phyloP scores from a whole-genome alignment of 176 grass and related monocot species.

The Olyra latifolia region DNA sequence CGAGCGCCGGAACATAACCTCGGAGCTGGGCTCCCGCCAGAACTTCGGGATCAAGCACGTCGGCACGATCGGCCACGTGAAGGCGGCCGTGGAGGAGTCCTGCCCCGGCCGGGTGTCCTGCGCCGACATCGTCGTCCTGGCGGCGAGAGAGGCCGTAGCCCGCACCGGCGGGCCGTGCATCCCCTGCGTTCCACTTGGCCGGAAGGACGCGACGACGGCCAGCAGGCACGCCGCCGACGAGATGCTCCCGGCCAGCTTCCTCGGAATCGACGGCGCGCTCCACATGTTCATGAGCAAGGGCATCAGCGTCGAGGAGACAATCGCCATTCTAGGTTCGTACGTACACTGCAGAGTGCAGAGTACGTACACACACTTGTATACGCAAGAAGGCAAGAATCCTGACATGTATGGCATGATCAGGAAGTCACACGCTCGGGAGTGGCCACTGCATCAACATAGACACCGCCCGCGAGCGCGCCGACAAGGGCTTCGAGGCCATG shows the following conservation, averaged over 20 bases:
- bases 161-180: constrained; percentile 2
- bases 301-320: constrained; percentile 18
- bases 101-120: constrained; percentile 15
- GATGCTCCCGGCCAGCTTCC: neutral
- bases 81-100: constrained; percentile 15
- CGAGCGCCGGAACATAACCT: neutral
- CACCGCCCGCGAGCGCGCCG: neutral
- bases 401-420: neutral
- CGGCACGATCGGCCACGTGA: constrained; percentile 6
- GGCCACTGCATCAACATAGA: constrained; percentile 10
- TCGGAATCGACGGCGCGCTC: constrained; percentile 13
- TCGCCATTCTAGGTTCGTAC: constrained; percentile 20
- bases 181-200: neutral
- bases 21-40: neutral
- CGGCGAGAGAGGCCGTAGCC: constrained; percentile 1
- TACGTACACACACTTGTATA: too few relatives aligned
- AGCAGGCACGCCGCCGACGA: neutral
- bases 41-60: constrained; percentile 12
- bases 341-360: too few relatives aligned
- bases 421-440: neutral
- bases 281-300: neutral
- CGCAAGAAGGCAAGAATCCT: too few relatives aligned
- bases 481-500: neutral
- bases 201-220: neutral
- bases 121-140: constrained; percentile 28